Evolutionary conservation across 2,329 filamentous ascomycete genomes (phyloP).

Genomic region (Diplodia scrobiculata): DNA sequence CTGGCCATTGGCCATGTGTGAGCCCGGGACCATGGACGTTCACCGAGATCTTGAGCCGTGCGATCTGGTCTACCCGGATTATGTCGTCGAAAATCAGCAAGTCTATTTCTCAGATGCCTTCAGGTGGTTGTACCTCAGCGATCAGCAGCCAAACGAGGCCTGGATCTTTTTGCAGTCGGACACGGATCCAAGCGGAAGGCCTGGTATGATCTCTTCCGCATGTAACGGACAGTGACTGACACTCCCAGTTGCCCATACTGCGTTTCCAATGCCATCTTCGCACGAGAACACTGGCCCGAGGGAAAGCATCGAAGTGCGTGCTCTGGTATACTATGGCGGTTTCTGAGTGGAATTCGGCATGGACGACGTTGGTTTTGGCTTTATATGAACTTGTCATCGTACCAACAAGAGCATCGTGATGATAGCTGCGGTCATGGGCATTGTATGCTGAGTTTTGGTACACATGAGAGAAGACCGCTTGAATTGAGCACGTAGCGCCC

Average conservation of each 20-base stretch:
- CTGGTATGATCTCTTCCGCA: not conserved
- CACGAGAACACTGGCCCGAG: not conserved
- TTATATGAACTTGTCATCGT: no score
- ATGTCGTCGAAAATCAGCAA: not conserved
- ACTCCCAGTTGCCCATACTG: not conserved
- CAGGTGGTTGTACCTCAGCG: not conserved
- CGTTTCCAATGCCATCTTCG: not conserved
- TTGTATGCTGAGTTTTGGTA: no score
- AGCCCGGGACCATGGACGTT: not conserved
- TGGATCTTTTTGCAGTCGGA: not conserved
- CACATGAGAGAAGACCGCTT: no score
- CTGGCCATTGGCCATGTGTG: not conserved
- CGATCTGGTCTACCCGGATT: not conserved
- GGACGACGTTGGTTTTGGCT: no score
- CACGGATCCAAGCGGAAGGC: not conserved
- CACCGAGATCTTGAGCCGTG: not conserved
- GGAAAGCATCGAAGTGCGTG: not conserved
- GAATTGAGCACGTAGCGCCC: no score
- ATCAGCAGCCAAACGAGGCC: not conserved
- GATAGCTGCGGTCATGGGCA: no score
- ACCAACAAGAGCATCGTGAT: no score
- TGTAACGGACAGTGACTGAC: no score
- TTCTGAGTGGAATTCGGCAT: not conserved
- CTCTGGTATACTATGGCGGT: not conserved
- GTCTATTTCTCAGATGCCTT: not conserved